A percentile compares a stretch with the other conserved stretches of the same genome.
Conservation (phyloP, 176 grass and related monocot genomes). For the Pontederia crassipes region DNA sequence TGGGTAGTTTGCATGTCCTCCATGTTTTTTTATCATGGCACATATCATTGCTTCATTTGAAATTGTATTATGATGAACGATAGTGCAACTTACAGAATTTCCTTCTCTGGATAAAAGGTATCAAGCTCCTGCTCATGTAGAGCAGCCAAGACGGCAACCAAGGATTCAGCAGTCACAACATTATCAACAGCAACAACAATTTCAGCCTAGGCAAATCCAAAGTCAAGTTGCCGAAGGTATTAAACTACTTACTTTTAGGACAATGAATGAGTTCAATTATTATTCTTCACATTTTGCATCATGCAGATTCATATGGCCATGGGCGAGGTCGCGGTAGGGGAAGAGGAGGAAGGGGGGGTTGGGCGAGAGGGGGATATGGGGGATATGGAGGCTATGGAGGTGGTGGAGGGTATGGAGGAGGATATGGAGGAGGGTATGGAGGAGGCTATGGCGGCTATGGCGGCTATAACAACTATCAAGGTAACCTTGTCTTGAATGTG, state of each 20-base stretch:
- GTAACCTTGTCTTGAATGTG: background rate
- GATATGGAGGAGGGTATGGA: background rate
- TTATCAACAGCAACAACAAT: constrained; percentile 9
- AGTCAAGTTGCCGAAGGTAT: constrained; percentile 12
- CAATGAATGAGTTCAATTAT: background rate
- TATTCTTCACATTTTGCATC: background rate
- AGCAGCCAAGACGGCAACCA: constrained; percentile 9
- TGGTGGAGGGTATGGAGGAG: background rate
- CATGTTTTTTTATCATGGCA: background rate
- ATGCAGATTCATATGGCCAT: constrained; percentile 12
- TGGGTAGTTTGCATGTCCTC: constrained; percentile 1
- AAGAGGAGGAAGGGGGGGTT: constrained; percentile 12
- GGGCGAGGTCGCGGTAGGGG: constrained; percentile 6
- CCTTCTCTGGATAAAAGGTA: background rate
- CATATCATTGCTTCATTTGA: too few species aligned
- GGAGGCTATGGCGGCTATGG: background rate
- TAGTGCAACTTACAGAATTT: background rate
- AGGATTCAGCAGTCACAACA: constrained; percentile 10
- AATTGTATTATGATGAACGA: background rate
- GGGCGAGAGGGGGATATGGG: constrained; percentile 14
- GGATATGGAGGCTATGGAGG: constrained; percentile 3
- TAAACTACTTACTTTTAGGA: background rate
- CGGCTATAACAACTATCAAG: constrained; percentile 3
- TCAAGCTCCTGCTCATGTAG: constrained; percentile 8
- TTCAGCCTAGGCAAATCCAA: constrained; percentile 11